Evolutionary conservation across 768 basidiomycete species (phyloP).

Genomic region (Kwoniella europaea): DNA sequence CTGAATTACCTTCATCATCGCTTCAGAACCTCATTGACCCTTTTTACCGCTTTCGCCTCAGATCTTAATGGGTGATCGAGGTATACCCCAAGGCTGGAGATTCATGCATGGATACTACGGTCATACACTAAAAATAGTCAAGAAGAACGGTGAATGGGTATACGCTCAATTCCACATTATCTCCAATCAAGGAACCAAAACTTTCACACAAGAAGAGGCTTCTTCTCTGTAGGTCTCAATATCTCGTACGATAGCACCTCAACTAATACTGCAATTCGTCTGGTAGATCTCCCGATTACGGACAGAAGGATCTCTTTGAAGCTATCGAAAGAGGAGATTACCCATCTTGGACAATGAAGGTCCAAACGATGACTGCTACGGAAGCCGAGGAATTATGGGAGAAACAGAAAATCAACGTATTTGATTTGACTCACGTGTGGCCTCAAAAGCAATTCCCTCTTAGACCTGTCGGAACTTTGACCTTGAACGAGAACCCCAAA

Average conservation of each 20-base stretch:
- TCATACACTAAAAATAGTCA: slow-evolving; percentile 60
- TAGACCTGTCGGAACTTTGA: slow-evolving; percentile 58
- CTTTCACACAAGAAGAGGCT: slow-evolving; percentile 72
- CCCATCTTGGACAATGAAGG: slow-evolving; percentile 54
- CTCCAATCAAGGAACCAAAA: slow-evolving; percentile 62
- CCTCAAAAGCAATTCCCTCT: slow-evolving; percentile 60
- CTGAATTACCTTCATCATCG: background rate
- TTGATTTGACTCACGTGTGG: slow-evolving; percentile 57
- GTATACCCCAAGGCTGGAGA: slow-evolving; percentile 65
- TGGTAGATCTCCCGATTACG: slow-evolving; percentile 57
- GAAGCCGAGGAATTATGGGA: slow-evolving; percentile 84
- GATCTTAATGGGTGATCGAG: slow-evolving; percentile 61
- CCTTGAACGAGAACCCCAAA: slow-evolving; percentile 59
- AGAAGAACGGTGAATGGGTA: slow-evolving; percentile 52
- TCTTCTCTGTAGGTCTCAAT: slow-evolving; percentile 30
- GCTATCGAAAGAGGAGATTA: slow-evolving; percentile 60
- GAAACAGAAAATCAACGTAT: slow-evolving; percentile 66
- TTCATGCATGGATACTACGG: slow-evolving; percentile 85
- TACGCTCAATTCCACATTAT: slow-evolving; percentile 60
- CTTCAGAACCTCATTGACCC: background rate
- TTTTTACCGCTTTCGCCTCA: background rate
- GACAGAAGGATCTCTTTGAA: slow-evolving; percentile 59
- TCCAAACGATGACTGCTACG: slow-evolving; percentile 88
- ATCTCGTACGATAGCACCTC: background rate
- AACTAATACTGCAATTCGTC: background rate